Evolutionary conservation across 2,329 filamentous ascomycete species (phyloP).

Genomic region (Colletotrichum higginsianum): DNA sequence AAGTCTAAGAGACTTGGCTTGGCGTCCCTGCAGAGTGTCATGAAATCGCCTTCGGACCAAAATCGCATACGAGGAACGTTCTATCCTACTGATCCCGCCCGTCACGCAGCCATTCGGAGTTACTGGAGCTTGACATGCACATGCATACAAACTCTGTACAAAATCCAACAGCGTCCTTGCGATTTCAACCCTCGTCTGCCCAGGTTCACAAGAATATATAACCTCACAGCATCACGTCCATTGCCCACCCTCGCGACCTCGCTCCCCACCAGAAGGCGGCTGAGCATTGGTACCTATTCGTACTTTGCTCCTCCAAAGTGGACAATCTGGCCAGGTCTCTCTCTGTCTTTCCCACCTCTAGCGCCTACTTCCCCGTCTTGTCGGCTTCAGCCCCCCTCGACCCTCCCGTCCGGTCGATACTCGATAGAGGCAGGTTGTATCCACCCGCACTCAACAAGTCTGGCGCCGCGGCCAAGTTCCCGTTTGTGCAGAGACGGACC

Average conservation of each 20-base stretch:
- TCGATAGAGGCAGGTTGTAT: conserved; percentile 3
- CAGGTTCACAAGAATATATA: background rate
- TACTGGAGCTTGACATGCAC: background rate
- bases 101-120: conserved; percentile 3
- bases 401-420: conserved; percentile 7
- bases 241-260: background rate
- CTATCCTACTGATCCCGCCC: conserved; percentile 22
- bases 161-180: background rate
- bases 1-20: conserved; percentile 19
- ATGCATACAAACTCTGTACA: background rate
- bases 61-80: conserved; percentile 35
- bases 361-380: conserved; percentile 22
- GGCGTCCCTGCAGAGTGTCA: conserved; percentile 38
- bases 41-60: conserved; percentile 32
- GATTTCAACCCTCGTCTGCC: background rate
- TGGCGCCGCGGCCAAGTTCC: conserved; percentile 30
- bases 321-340: conserved; percentile 30
- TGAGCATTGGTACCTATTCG: conserved; percentile 6
- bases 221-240: background rate
- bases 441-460: conserved; percentile 37
- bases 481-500: conserved; percentile 2
- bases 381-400: conserved; percentile 39
- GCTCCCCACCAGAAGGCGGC: conserved; percentile 11
- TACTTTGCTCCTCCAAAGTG: conserved; percentile 18
- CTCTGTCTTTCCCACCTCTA: conserved; percentile 12